These are phyloP conservation scores for Leishmania braziliensis DNA, from an alignment of 208 protist species.

Conservation along the genomic window DNA sequence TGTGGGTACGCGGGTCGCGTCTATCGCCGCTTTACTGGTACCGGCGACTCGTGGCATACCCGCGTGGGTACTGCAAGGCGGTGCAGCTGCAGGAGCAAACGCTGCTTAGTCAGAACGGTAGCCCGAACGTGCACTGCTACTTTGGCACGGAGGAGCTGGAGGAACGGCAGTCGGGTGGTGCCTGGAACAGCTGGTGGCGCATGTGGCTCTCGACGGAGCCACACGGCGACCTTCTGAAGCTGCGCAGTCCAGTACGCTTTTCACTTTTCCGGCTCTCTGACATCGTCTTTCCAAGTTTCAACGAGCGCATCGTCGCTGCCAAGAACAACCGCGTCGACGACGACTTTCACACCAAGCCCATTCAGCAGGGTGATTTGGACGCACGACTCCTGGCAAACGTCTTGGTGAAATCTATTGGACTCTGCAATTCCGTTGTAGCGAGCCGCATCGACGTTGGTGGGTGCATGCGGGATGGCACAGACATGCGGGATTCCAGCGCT, in stretches of 20 bases:
- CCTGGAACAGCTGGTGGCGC: conserved; percentile 46
- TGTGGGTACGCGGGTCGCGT: conserved; percentile 56
- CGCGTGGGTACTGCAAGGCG: conserved; percentile 52
- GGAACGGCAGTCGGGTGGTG: conserved; percentile 25
- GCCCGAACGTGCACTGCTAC: conserved; percentile 43
- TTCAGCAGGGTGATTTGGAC: conserved; percentile 47
- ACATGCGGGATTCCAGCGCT: conserved; percentile 51
- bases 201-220: conserved; percentile 47
- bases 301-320: conserved; percentile 47
- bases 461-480: conserved; percentile 35
- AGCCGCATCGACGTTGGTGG: conserved; percentile 68
- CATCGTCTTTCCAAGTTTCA: conserved; percentile 64
- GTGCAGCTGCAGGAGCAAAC: conserved; percentile 56
- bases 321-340: conserved; percentile 66
- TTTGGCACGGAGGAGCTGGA: conserved; percentile 39
- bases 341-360: conserved; percentile 25
- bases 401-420: conserved; percentile 45
- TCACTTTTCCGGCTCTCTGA: conserved; percentile 64
- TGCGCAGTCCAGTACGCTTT: conserved; percentile 49
- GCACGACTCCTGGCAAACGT: conserved; percentile 56
- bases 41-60: conserved; percentile 42
- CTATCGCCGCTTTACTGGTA: conserved; percentile 70
- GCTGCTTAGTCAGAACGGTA: conserved; percentile 46
- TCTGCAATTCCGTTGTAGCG: conserved; percentile 61
- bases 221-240: conserved; percentile 30